Evolutionary conservation across 2,329 filamentous ascomycete genomes (phyloP), one percentile per base, ranked within the genome.

Genomic region (Clathrospora elynae): DNA sequence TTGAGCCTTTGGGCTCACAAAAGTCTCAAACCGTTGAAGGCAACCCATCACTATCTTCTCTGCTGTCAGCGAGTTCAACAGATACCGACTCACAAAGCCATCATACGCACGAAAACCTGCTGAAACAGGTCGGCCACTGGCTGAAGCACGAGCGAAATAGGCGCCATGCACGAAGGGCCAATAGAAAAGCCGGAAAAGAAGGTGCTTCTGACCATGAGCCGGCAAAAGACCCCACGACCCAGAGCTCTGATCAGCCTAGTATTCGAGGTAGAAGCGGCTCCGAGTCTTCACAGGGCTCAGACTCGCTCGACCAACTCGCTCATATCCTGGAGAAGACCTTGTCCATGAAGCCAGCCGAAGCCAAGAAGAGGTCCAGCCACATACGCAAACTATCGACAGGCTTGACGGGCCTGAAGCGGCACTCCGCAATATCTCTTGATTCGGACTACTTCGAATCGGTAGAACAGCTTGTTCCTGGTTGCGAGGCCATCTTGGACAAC

Each of bases 401-500:
- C 5, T 51, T 68, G 6, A 55, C 61, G 1, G 56, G 66, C 5
- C 51, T 68, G 51, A 70, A 76, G 62, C 58, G 76, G 55, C 59
- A 72, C 73, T 59, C 76, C 67, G 56, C 76, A 1, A 78, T 77
- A 4, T 90, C 87, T 3, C 93, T 89, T 0, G 92, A 96, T 57
- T 95, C 90, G 0, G 92, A 97, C 45, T 88, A 86, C 55, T 74
- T 82, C 11, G 91, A 96, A 51, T 83, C 83, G n/a, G 62, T 64
- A n/a, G 90, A 96, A 50, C 78, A 83, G 12, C 71, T 88, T n/a
- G 89, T 95, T 1, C 92, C 92, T 1, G 83, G 82, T 52, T 95
- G 91, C 55, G 90, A 96, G 67, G 90, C 83, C 6, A 76, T 85
- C 31, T 78, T 97, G 13, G 92, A 97, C 71, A 96, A 96, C 63